Base-by-base conservation (phyloP, 2,329 filamentous ascomycete genomes). In the Nemania abortiva region DNA sequence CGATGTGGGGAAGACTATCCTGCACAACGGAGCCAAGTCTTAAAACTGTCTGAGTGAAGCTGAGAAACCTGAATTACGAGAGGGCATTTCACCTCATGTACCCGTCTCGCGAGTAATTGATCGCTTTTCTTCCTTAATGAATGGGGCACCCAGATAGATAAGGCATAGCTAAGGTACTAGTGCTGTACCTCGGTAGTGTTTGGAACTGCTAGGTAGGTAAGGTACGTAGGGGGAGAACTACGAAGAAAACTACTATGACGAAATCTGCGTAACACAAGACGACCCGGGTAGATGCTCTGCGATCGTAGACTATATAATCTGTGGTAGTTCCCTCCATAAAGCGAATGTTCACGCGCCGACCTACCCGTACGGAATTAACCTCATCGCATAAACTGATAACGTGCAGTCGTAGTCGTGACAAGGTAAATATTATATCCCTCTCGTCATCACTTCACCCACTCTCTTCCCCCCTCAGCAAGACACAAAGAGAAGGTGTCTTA, bases 181-280 rank as follows among this genome's bases (percentile, higher is more conserved):
- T 18, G 42, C 42, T 47, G 18, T n/a, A 52, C n/a, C 49, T 27
- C 13, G 42, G 42, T n/a, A 47, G n/a, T 47, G 15, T 6, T 47
- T 47, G 34, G 34, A 37, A 47, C n/a, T 20, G 22, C n/a, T 24
- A 24, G n/a, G 45, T 22, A 20, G 6, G n/a, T 9, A 52, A 3
- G 6, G 31, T 42, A 42, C 20, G 2, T 57, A 42, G 24, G 52
- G 27, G 27, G 6, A 34, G 31, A 6, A 39, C 29, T 18, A 37
- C 24, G 24, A 60, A 39, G 31, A 56, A 52, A 66, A 55, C 52
- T 42, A 52, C 34, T 31, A 69, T 69, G 66, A 69, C 66, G 66
- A 55, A 69, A 60, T 11, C n/a, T 53, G 53, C 34, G 63, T 66
- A 20, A 62, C 59, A 63, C 54, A 59, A 54, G 39, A 49, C 31